Evolutionary conservation across 805 yeast genomes (phyloP).

Genomic region (Cephaloascus albidus): DNA sequence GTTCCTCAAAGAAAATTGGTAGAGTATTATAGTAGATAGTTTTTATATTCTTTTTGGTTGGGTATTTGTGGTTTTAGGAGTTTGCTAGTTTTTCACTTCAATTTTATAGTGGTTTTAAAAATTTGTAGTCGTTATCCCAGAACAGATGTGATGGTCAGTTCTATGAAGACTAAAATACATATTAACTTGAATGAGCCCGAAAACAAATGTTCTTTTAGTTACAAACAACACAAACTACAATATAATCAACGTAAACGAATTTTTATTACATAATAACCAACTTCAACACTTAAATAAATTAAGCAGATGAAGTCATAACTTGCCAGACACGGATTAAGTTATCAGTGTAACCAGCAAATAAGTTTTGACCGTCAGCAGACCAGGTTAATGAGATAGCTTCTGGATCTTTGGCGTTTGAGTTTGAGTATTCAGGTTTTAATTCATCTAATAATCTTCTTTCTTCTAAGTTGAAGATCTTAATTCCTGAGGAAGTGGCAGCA

Average conservation of each 20-base stretch:
- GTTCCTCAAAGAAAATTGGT: slow-evolving; percentile 35
- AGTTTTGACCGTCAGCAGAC: slow-evolving; percentile 99
- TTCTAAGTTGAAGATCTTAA: slow-evolving; percentile 97
- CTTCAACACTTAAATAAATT: slow-evolving; percentile 7
- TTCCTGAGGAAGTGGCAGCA: slow-evolving; percentile 97
- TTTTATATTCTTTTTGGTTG: too few relatives aligned
- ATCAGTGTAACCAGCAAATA: slow-evolving; percentile 99
- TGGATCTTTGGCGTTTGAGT: slow-evolving; percentile 89
- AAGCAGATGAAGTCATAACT: slow-evolving; percentile 82
- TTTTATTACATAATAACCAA: not conserved
- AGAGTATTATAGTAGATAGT: slow-evolving; percentile 30
- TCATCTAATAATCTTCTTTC: slow-evolving; percentile 91
- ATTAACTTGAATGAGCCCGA: too few relatives aligned
- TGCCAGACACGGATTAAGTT: slow-evolving; percentile 99
- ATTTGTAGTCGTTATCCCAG: too few relatives aligned
- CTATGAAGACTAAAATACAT: too few relatives aligned
- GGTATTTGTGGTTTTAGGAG: too few relatives aligned
- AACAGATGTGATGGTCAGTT: too few relatives aligned
- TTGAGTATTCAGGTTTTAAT: slow-evolving; percentile 95
- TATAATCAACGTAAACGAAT: not conserved
- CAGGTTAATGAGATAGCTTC: slow-evolving; percentile 97
- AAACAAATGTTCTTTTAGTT: too few relatives aligned
- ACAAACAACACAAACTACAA: too few relatives aligned
- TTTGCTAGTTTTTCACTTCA: too few relatives aligned
- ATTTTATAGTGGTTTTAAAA: too few relatives aligned